A percentile compares a stretch with the other conserved stretches of the same genome.
Evolutionary conservation across 1,139 yeast species (phyloP).

Genomic region (Schwanniomyces etchellsii): DNA sequence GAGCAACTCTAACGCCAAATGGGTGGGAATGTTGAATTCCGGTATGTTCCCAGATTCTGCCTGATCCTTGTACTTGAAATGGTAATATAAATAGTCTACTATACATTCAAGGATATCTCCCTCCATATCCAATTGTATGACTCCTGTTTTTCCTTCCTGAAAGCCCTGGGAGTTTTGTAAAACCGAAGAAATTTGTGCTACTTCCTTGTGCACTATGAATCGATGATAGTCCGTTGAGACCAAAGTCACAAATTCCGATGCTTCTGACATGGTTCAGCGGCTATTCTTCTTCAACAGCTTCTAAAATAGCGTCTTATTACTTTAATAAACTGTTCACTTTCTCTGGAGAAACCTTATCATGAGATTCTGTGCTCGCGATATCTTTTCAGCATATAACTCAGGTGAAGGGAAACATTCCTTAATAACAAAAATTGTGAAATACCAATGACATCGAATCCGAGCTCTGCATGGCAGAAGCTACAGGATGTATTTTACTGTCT

Average conservation of each 20-base stretch:
- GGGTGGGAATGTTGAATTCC: slow-evolving; percentile 88
- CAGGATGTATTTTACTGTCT: slow-evolving; percentile 57
- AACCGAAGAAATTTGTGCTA: slow-evolving; percentile 82
- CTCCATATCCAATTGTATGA: slow-evolving; percentile 57
- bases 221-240: slow-evolving; percentile 71
- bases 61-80: slow-evolving; percentile 59
- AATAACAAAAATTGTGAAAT: neutral
- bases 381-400: too few species aligned
- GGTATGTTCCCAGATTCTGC: slow-evolving; percentile 60
- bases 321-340: too few species aligned
- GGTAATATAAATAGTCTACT: slow-evolving; percentile 80
- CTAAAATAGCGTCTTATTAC: too few species aligned
- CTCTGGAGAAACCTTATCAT: too few species aligned
- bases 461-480: slow-evolving; percentile 57
- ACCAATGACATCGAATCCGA: slow-evolving; percentile 32
- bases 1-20: slow-evolving; percentile 81
- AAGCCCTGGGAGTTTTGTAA: slow-evolving; percentile 63
- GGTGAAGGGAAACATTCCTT: too few species aligned
- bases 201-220: slow-evolving; percentile 63
- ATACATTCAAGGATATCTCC: slow-evolving; percentile 73
- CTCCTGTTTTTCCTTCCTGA: slow-evolving; percentile 47
- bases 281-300: too few species aligned
- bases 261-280: too few species aligned
- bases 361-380: too few species aligned
- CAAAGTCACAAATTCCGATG: slow-evolving; percentile 47